Base-by-base conservation (phyloP, 805 yeast genomes). In the Candida jianshihensis region DNA sequence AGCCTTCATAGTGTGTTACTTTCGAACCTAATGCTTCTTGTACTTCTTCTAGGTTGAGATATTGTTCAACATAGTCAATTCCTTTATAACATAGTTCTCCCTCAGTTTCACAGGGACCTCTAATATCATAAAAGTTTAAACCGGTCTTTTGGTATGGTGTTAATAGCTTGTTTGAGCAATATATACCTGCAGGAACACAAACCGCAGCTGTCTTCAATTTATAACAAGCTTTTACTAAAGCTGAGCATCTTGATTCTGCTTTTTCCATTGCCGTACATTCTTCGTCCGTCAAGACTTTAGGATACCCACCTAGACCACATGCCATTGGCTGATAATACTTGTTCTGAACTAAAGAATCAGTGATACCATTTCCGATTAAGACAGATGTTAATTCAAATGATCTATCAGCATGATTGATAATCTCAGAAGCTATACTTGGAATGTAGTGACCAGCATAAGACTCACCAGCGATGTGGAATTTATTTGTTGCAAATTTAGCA, bases 261-360 rank as follows among this genome's bases (percentile, higher is more conserved):
- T 61, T 65, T 22, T 63, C 54, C 88, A 85, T 82, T 31, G 66
- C 61, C 22, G 71, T 70, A 64, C 96, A 86, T 43, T 75, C 76
- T 36, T 73, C 77, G n/a, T 77, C 78, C 14, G 73, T 64, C 44
- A 87, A 66, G 3, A 87, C 87, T 14, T 89, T 66, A 15, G 80
- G 80, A 51, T 78, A 78, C 6, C 96, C 96, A 46, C 96, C 95
- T 47, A 71, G 57, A 36, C 95, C 92, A 61, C 97, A 90, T 4
- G 95, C 95, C 97, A 90, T 89, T 45, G 94, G 95, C 59, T 81
- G 76, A 56, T 86, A 88, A 59, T 78, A 78, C 40, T 73, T 72
- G 53, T 81, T 79, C 67, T 88, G 96, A 31, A 73, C 70, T 40
- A 81, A 65, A 4, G 95, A 82, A 58, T 87, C 95, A 25, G 95